These are phyloP conservation scores for Paramecium sonneborni DNA, from an alignment of 73 alveolate genomes.

Conservation along the genomic window DNA sequence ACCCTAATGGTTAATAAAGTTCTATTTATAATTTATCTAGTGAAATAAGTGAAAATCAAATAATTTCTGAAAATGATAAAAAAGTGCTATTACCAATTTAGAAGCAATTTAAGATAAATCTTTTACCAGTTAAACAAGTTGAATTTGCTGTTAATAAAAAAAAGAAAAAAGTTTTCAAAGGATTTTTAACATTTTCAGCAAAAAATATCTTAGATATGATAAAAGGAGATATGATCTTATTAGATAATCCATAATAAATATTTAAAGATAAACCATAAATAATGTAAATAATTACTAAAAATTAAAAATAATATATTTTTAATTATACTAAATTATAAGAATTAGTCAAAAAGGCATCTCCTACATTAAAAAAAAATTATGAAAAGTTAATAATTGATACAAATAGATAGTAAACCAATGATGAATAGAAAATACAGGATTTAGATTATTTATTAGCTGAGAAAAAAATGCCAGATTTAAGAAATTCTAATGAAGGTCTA, in stretches of 20 bases:
- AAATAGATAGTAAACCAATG: background rate
- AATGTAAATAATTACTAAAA: background rate
- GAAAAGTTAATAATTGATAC: slow-evolving; percentile 9
- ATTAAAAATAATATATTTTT: background rate
- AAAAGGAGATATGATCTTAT: background rate
- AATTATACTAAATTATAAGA: background rate
- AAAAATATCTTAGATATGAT: background rate
- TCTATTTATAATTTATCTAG: background rate
- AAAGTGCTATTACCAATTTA: background rate
- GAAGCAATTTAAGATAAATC: background rate
- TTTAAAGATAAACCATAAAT: background rate
- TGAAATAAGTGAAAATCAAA: background rate
- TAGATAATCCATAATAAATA: slow-evolving; percentile 5
- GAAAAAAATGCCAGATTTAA: background rate
- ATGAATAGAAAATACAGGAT: background rate
- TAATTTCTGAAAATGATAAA: background rate
- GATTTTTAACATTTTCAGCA: background rate
- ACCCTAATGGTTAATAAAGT: background rate
- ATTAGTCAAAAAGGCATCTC: background rate
- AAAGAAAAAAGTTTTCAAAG: background rate
- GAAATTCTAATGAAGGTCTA: background rate
- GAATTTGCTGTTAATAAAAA: background rate
- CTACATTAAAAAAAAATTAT: background rate
- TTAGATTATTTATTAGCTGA: background rate
- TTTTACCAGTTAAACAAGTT: background rate